Evolutionary conservation across 441 rosid genomes (phyloP).

Genomic region (Gossypium trilobum): DNA sequence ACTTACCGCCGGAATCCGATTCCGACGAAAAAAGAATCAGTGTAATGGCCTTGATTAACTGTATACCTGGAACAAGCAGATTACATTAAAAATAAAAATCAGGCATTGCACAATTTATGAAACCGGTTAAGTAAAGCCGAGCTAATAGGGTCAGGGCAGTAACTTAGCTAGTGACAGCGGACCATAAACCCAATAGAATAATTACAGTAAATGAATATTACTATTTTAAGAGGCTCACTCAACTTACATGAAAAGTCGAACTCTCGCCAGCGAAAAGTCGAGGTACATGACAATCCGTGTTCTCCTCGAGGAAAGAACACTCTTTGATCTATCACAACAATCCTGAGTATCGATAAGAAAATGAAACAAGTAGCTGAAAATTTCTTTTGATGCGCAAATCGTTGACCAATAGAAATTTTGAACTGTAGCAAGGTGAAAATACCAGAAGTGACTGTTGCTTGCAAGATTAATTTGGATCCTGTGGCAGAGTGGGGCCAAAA

Average conservation of each 20-base stretch:
- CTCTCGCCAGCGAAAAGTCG: neutral
- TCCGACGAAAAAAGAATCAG: slow-evolving; percentile 30
- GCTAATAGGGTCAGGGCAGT: neutral
- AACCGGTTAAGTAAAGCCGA: neutral
- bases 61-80: slow-evolving; percentile 36
- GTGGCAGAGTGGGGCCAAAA: slow-evolving; percentile 53
- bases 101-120: neutral
- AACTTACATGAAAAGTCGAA: slow-evolving; percentile 3
- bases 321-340: neutral
- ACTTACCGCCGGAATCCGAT: slow-evolving; percentile 14
- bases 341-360: slow-evolving; percentile 1
- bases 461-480: slow-evolving; percentile 22
- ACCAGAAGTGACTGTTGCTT: neutral
- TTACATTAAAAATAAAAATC: neutral
- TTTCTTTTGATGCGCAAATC: neutral
- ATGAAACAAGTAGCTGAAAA: neutral
- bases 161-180: neutral
- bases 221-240: neutral
- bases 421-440: neutral
- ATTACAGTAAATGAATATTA: neutral
- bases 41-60: slow-evolving; percentile 15
- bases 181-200: neutral
- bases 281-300: neutral
- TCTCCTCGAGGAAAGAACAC: neutral
- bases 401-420: neutral